phyloP scores from a whole-genome alignment of 441 rosid genomes.

The Jatropha multifida region DNA sequence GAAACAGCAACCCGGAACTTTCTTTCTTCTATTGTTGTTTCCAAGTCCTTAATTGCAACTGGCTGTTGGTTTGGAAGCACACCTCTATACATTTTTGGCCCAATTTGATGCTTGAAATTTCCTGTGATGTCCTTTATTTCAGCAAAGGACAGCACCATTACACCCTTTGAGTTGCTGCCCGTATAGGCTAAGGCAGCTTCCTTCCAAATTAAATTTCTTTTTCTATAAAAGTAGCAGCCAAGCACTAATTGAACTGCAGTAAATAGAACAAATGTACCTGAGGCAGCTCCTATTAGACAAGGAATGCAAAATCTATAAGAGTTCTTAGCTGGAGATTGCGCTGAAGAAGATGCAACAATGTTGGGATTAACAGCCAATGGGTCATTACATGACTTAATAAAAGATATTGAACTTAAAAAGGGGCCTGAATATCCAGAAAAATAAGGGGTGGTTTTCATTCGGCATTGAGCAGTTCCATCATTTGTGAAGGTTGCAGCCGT shows the following conservation, averaged over 20 bases:
- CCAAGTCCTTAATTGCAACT: constrained; percentile 58
- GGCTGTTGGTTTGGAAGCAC: constrained; percentile 48
- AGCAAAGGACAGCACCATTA: constrained; percentile 50
- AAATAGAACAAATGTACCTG: constrained; percentile 48
- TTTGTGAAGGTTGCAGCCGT: constrained; percentile 63
- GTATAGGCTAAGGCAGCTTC: constrained; percentile 40
- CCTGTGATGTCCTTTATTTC: constrained; percentile 64
- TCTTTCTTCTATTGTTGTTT: constrained; percentile 48
- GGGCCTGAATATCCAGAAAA: constrained; percentile 67
- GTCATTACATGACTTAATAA: constrained; percentile 62
- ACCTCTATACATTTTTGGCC: constrained; percentile 61
- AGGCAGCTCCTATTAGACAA: constrained; percentile 59
- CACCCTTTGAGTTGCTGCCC: constrained; percentile 47
- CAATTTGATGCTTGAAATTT: constrained; percentile 56
- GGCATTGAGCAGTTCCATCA: constrained; percentile 53
- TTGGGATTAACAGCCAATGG: constrained; percentile 67
- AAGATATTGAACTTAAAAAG: constrained; percentile 58
- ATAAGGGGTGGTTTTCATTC: constrained; percentile 44
- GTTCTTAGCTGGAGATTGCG: constrained; percentile 26
- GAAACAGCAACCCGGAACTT: constrained; percentile 69
- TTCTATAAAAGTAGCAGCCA: constrained; percentile 47
- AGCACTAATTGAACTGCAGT: constrained; percentile 49
- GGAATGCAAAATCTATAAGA: constrained; percentile 46
- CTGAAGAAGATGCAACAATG: constrained; percentile 18
- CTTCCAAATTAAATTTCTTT: constrained; percentile 43